Percentiles rank a stretch among this genome's conserved stretches.
Conservation (phyloP, 2,329 filamentous ascomycete species). For the Epichloe bromicola region DNA sequence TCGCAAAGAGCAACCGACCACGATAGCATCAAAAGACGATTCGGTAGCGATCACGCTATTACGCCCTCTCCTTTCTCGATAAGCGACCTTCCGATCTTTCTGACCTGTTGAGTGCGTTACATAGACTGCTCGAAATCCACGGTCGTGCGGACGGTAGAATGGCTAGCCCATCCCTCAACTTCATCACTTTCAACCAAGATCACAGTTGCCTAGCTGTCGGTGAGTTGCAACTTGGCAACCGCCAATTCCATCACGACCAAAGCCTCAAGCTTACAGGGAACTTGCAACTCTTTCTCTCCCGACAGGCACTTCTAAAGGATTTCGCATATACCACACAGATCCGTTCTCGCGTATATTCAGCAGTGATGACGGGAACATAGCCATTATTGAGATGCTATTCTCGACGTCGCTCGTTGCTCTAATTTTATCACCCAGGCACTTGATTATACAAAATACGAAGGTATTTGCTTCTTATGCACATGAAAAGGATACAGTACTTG, state of each 20-base stretch:
- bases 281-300: not conserved
- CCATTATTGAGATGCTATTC: constrained; percentile 97
- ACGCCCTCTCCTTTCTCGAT: not conserved
- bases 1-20: not conserved
- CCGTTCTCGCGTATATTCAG: constrained; percentile 93
- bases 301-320: constrained; percentile 78
- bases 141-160: constrained; percentile 28
- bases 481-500: not conserved
- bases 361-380: constrained; percentile 87
- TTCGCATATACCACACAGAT: constrained; percentile 93
- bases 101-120: not conserved
- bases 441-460: constrained; percentile 97
- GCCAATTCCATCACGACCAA: not conserved
- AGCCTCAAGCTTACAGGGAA: not conserved
- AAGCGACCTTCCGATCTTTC: not conserved
- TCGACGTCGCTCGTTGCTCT: constrained; percentile 92
- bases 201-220: constrained; percentile 93
- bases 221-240: constrained; percentile 29
- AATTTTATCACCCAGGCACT: constrained; percentile 77
- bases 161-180: constrained; percentile 71
- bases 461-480: constrained; percentile 29
- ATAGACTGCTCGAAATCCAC: not conserved
- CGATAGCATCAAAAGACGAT: not conserved
- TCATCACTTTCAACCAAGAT: constrained; percentile 98
- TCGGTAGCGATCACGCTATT: not conserved